A percentile compares a stretch with the other conserved stretches of the same genome.
Evolutionary conservation across 73 alveolate genomes (phyloP).

Genomic region (Paraurostyla sp.): DNA sequence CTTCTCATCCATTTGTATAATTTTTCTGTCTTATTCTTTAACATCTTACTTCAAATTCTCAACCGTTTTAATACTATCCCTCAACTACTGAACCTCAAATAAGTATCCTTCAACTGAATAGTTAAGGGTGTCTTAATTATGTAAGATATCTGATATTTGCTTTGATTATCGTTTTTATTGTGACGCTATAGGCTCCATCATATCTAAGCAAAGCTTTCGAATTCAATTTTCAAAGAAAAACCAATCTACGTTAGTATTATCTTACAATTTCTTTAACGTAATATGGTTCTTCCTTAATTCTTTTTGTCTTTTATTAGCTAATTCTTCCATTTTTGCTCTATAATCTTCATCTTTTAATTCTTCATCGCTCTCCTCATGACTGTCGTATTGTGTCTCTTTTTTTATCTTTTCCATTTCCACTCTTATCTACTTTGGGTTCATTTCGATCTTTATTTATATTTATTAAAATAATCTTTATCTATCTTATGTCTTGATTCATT

Average conservation of each 20-base stretch:
- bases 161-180: background rate
- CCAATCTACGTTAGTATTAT: constrained; percentile 3
- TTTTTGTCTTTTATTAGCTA: background rate
- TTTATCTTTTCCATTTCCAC: no score
- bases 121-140: background rate
- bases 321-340: background rate
- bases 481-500: no score
- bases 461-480: no score
- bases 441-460: no score
- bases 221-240: constrained; percentile 37
- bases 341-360: constrained; percentile 45
- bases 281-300: background rate
- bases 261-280: background rate
- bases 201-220: background rate
- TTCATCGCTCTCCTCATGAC: constrained; percentile 41
- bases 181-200: background rate
- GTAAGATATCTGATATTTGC: background rate
- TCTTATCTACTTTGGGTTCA: no score
- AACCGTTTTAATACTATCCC: background rate
- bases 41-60: background rate
- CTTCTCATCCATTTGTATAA: background rate
- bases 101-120: background rate
- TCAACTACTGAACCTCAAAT: background rate
- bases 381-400: background rate
- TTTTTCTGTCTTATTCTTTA: background rate